Evolutionary conservation across 2,329 filamentous ascomycete genomes (phyloP).

Genomic region (Penicillium thymicola): DNA sequence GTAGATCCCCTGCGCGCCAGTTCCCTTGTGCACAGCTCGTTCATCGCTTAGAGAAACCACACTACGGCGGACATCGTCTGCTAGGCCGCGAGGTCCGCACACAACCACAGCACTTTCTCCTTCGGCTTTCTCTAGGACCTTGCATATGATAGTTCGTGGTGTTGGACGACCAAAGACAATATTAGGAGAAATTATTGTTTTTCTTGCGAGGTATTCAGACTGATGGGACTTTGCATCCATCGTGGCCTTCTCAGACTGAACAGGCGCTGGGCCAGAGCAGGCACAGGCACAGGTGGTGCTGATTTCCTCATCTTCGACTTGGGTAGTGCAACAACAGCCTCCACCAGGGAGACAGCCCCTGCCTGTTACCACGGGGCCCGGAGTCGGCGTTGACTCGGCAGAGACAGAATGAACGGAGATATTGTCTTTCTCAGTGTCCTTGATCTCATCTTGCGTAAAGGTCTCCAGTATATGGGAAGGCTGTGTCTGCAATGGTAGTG

Average conservation of each 20-base stretch:
- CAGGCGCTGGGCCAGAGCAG: slow-evolving; percentile 31
- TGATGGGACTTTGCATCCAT: background rate
- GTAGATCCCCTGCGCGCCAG: slow-evolving; percentile 62
- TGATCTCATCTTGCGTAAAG: background rate
- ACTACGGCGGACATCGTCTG: slow-evolving; percentile 53
- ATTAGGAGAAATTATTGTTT: slow-evolving; percentile 3
- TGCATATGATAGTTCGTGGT: slow-evolving; percentile 51
- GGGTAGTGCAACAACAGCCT: slow-evolving; percentile 50
- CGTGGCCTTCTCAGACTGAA: slow-evolving; percentile 7
- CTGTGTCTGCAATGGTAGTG: background rate
- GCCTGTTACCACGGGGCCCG: background rate
- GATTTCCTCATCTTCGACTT: slow-evolving; percentile 47
- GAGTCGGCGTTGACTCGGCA: slow-evolving; percentile 6
- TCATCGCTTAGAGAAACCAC: slow-evolving; percentile 61
- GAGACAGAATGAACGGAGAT: slow-evolving; percentile 23
- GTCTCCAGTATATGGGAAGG: background rate
- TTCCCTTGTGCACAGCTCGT: slow-evolving; percentile 64
- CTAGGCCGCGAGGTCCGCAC: slow-evolving; percentile 57
- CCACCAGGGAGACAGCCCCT: slow-evolving; percentile 27
- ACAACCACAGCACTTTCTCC: slow-evolving; percentile 63
- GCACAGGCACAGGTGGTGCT: slow-evolving; percentile 36
- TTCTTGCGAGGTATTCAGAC: background rate
- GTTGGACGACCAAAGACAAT: slow-evolving; percentile 53
- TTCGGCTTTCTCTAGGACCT: slow-evolving; percentile 55
- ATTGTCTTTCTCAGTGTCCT: slow-evolving; percentile 23